These are phyloP conservation scores for Malassezia japonica DNA, from an alignment of 1,284 basidiomycete species.

Conservation along the genomic window DNA sequence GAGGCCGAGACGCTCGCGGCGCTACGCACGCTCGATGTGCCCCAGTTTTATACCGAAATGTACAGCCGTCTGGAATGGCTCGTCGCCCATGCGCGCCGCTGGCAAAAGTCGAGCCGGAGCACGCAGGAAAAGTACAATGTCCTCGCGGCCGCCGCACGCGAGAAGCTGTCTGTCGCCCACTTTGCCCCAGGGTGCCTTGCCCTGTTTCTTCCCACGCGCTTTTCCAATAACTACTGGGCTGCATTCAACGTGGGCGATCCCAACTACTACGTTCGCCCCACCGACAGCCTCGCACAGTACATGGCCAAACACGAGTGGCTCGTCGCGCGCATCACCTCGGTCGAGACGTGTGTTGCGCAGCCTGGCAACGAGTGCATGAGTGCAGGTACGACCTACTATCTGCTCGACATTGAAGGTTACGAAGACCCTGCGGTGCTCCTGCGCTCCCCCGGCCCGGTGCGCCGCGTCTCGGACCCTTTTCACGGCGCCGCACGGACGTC, in stretches of 20 bases:
- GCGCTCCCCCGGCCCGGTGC: too few species aligned
- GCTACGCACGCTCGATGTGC: constrained; percentile 59
- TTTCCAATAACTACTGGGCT: constrained; percentile 54
- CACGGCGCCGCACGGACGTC: not conserved
- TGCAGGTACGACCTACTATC: constrained; percentile 81
- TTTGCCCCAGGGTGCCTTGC: constrained; percentile 60
- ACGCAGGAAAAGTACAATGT: constrained; percentile 51
- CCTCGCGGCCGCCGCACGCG: too few species aligned
- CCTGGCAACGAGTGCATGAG: constrained; percentile 55
- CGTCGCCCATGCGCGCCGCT: constrained; percentile 74
- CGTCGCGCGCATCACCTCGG: constrained; percentile 78
- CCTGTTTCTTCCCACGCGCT: constrained; percentile 86
- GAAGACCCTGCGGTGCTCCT: not conserved
- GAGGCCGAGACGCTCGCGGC: constrained; percentile 22
- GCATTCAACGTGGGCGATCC: constrained; percentile 64
- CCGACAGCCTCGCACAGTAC: constrained; percentile 62
- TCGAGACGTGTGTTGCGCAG: constrained; percentile 53
- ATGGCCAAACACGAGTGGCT: constrained; percentile 64
- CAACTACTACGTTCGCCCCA: constrained; percentile 87
- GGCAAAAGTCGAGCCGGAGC: constrained; percentile 89
- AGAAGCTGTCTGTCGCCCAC: constrained; percentile 9
- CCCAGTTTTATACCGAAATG: constrained; percentile 68
- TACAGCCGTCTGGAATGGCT: constrained; percentile 59
- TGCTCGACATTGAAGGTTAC: constrained; percentile 76
- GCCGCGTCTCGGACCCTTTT: too few species aligned